phyloP scores from a whole-genome alignment of 352 stramenopile genomes.

The Saprolegnia parasitica region DNA sequence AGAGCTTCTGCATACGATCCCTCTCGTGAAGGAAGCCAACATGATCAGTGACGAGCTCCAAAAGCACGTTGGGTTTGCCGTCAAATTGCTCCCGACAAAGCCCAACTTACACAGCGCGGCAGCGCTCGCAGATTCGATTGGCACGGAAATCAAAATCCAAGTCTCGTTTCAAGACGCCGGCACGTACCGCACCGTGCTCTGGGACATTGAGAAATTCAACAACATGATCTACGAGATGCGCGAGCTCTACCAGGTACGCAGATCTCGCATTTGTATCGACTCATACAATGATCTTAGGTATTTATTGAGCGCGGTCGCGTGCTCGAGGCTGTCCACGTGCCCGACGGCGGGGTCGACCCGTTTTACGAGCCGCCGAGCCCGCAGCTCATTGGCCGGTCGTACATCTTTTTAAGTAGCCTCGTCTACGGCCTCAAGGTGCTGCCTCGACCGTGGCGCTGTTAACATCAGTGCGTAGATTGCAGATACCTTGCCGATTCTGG shows the following conservation, averaged over 20 bases:
- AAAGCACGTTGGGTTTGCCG: constrained; percentile 55
- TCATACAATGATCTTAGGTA: not conserved
- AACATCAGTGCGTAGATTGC: constrained; percentile 30
- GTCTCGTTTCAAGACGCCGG: constrained; percentile 73
- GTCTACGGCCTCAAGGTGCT: constrained; percentile 49
- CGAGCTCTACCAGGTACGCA: constrained; percentile 80
- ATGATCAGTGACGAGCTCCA: constrained; percentile 78
- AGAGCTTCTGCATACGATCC: constrained; percentile 69
- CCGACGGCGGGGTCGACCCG: constrained; percentile 50
- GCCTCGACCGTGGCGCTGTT: not conserved
- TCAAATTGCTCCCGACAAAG: constrained; percentile 59
- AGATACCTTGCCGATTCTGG: constrained; percentile 56
- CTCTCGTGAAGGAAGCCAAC: constrained; percentile 82
- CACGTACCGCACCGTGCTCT: constrained; percentile 69
- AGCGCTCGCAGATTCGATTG: constrained; percentile 44
- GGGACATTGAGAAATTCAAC: constrained; percentile 77
- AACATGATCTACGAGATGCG: constrained; percentile 77
- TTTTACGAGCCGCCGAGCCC: constrained; percentile 69
- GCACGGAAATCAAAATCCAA: constrained; percentile 65
- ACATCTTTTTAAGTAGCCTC: constrained; percentile 59
- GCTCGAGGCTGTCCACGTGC: constrained; percentile 31
- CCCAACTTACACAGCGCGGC: constrained; percentile 39
- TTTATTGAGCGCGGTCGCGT: constrained; percentile 29
- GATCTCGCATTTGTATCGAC: constrained; percentile 15
- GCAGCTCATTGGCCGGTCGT: constrained; percentile 70